These are phyloP conservation scores for Chrysosporium keratinophilum DNA, from an alignment of 2,329 filamentous ascomycete species.

Conservation along the genomic window DNA sequence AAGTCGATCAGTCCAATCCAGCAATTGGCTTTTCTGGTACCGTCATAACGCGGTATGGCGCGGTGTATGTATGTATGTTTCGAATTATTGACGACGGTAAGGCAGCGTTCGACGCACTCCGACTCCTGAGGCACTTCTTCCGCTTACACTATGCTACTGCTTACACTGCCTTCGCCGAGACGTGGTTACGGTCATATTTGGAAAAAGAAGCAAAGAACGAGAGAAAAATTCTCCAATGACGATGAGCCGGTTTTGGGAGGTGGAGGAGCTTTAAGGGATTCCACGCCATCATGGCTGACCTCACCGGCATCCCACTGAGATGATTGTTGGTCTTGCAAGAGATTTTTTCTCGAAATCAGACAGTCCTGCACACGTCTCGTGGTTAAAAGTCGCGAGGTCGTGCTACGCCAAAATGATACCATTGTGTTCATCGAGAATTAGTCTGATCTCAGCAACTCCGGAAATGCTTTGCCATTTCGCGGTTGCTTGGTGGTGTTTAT, in stretches of 20 bases:
- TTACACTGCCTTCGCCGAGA: too few relatives aligned
- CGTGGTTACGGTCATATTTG: not conserved
- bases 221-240: not conserved
- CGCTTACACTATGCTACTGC: too few relatives aligned
- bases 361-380: too few relatives aligned
- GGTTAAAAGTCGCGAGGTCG: too few relatives aligned
- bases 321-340: too few relatives aligned
- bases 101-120: too few relatives aligned
- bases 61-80: not conserved
- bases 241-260: not conserved
- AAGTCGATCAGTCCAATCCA: not conserved
- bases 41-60: not conserved
- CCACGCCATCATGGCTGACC: not conserved
- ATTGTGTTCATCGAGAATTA: too few relatives aligned
- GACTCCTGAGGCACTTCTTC: too few relatives aligned
- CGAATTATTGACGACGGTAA: not conserved
- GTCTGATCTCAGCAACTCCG: too few relatives aligned
- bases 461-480: too few relatives aligned
- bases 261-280: not conserved
- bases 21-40: constrained; percentile 5
- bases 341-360: too few relatives aligned
- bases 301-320: not conserved
- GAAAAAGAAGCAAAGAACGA: not conserved
- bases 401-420: too few relatives aligned
- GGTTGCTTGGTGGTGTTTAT: not conserved